Evolutionary conservation across 148 eudicot species (phyloP).

Genomic region (Gaultheria prostrata): DNA sequence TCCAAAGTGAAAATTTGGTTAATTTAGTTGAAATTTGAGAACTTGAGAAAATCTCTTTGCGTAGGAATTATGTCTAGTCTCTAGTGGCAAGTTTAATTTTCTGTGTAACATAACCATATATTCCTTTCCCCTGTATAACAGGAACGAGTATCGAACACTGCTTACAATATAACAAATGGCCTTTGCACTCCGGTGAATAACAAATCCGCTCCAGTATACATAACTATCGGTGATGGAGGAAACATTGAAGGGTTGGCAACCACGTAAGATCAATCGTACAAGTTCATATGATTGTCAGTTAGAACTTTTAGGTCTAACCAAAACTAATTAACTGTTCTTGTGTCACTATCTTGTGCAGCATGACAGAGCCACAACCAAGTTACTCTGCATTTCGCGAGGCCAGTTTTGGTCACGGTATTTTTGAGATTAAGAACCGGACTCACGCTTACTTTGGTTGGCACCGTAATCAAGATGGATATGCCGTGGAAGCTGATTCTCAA

Average conservation of each 20-base stretch:
- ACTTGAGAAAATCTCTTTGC: neutral
- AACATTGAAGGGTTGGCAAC: conserved; percentile 46
- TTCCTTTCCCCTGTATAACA: conserved; percentile 1
- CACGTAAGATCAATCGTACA: conserved; percentile 24
- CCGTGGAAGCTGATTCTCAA: conserved; percentile 36
- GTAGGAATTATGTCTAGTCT: neutral
- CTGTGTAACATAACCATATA: neutral
- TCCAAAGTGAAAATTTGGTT: neutral
- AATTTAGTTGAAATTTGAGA: neutral
- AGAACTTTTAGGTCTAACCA: neutral
- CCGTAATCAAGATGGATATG: conserved; percentile 45
- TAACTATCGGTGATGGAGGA: conserved; percentile 56
- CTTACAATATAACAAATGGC: conserved; percentile 39
- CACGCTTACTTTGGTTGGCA: conserved; percentile 49
- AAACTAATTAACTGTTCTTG: neutral
- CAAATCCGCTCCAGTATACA: conserved; percentile 43
- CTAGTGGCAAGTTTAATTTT: neutral
- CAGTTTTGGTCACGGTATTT: conserved; percentile 43
- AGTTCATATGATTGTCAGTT: no score
- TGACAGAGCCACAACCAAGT: conserved; percentile 46
- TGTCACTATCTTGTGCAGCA: conserved; percentile 15
- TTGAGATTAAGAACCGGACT: conserved; percentile 43
- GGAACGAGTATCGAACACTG: conserved; percentile 45
- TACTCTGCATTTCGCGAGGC: conserved; percentile 47
- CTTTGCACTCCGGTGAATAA: conserved; percentile 32